phyloP scores from a whole-genome alignment of 441 rosid genomes.

The Populus hybrid region DNA sequence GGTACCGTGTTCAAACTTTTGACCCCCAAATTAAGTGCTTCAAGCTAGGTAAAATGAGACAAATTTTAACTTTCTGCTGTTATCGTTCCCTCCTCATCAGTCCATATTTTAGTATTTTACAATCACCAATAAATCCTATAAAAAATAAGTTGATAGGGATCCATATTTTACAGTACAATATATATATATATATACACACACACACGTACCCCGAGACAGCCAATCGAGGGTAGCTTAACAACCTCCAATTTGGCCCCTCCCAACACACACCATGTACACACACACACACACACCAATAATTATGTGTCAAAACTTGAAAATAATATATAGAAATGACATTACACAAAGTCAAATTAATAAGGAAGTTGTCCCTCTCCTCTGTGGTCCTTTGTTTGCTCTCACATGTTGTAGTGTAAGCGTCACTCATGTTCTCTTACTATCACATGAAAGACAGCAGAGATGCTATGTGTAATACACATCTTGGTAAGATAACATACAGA shows the following conservation, averaged over 20 bases:
- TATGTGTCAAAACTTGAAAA: neutral
- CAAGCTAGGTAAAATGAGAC: too few species aligned
- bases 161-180: too few species aligned
- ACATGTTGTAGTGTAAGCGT: conserved; percentile 32
- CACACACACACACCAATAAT: neutral
- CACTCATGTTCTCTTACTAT: conserved; percentile 23
- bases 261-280: neutral
- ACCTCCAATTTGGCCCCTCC: neutral
- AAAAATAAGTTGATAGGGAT: too few species aligned
- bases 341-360: neutral
- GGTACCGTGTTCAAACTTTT: too few species aligned
- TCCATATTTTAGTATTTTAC: too few species aligned
- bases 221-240: neutral
- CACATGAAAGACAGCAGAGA: conserved; percentile 39
- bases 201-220: too few species aligned
- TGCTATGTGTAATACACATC: neutral
- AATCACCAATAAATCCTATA: too few species aligned
- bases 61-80: too few species aligned
- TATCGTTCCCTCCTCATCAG: neutral
- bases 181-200: too few species aligned
- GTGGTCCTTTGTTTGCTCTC: conserved; percentile 18
- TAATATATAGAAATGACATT: neutral
- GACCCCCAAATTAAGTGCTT: neutral
- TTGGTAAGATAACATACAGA: neutral
- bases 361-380: conserved; percentile 2